Base-by-base conservation (phyloP, 2,329 filamentous ascomycete species). In the Trichoderma sp. region DNA sequence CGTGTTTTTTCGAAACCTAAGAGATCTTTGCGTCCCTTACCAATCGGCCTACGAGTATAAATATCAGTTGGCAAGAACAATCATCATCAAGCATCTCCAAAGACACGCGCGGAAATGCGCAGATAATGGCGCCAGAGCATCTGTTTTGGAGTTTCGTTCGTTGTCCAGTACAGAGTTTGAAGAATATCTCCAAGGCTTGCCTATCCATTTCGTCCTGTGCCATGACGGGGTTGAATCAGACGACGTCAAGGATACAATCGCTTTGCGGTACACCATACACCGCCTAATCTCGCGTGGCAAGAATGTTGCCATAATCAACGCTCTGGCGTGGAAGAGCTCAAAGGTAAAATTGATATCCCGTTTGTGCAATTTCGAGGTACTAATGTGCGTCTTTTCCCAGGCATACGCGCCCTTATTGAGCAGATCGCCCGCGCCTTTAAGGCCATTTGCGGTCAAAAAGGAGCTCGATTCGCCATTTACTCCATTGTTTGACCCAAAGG, bases 191-290 rank as follows among this genome's bases (percentile, higher is more conserved):
- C 71, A 79, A 2, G 74, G 76, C 1, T 83, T 84, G 28, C 84
- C 87, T 0, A 80, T 89, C 4, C 89, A 91, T 74, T 92, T 93
- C 72, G 79, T 93, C 64, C 85, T 94, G 81, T 87, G 86, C 64
- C 89, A 91, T 72, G 89, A 92, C 75, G 90, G 89, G 6, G n/a
- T n/a, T 5, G 68, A 70, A n/a, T 69, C 21, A 73, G 78, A 58
- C 70, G 37, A 70, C n/a, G 59, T 59, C 51, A 68, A 52, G 2
- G 68, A 70, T 24, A 51, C 65, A 13, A 46, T 32, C 14, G 32
- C 28, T 13, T 43, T 70, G n/a, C 34, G 68, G 34, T 75, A 77
- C 5, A 81, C 88, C 74, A 87, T 91, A 49, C 82, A 84, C 67
- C 82, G 80, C 68, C 85, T 91, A 69, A 82, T 88, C 63, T 75